phyloP scores from a whole-genome alignment of 2,329 filamentous ascomycete species.

The Microdochium nivale region DNA sequence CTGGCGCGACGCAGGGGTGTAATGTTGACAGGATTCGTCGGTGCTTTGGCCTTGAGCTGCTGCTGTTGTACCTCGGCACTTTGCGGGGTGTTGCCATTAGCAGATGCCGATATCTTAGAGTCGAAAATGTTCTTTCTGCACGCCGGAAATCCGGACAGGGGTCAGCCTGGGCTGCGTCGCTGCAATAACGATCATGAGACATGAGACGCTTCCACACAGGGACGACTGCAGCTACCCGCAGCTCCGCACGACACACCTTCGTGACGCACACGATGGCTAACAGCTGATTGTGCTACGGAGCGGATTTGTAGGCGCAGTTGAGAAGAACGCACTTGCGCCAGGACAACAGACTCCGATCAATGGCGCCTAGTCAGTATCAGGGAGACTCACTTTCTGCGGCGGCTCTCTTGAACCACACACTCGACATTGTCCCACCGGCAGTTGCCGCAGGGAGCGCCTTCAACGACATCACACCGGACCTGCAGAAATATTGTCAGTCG shows the following conservation, averaged over 20 bases:
- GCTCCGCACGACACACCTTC: neutral
- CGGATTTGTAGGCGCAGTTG: too few species aligned
- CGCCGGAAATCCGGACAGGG: slow-evolving; percentile 11
- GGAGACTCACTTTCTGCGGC: slow-evolving; percentile 68
- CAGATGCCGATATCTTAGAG: slow-evolving; percentile 13
- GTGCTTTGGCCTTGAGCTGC: slow-evolving; percentile 23
- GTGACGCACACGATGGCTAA: neutral
- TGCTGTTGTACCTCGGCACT: slow-evolving; percentile 35
- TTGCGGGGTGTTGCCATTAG: slow-evolving; percentile 13
- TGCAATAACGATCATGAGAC: neutral
- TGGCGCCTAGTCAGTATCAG: slow-evolving; percentile 1
- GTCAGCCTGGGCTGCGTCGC: slow-evolving; percentile 12
- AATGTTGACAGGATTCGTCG: slow-evolving; percentile 23
- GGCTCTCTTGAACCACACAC: slow-evolving; percentile 71
- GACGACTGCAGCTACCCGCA: neutral
- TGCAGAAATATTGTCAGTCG: slow-evolving; percentile 23
- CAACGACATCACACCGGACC: slow-evolving; percentile 88
- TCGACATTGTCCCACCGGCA: slow-evolving; percentile 74
- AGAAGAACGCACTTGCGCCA: too few species aligned
- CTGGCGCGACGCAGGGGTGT: slow-evolving; percentile 17
- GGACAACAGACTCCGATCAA: too few species aligned
- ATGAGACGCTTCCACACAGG: neutral
- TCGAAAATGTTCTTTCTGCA: slow-evolving; percentile 22
- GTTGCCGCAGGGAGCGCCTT: slow-evolving; percentile 80
- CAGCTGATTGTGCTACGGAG: too few species aligned